Evolutionary conservation across 1,284 basidiomycete species (phyloP).

Genomic region (Naganishia cerealis): DNA sequence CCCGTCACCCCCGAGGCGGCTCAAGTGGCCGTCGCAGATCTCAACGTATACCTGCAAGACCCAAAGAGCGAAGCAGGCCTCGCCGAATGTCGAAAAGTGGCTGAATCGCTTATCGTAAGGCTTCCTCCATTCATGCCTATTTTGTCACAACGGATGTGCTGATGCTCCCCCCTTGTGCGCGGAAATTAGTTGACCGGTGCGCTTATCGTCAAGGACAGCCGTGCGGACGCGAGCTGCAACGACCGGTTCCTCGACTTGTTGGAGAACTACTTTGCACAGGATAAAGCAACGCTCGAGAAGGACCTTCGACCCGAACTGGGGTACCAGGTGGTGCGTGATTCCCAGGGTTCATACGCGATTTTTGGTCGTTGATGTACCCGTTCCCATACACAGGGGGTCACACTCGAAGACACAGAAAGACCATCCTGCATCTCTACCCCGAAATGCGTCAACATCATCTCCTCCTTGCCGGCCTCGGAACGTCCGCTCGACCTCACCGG

Average conservation of each 20-base stretch:
- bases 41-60: conserved; percentile 30
- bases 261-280: conserved; percentile 80
- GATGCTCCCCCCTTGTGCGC: not conserved
- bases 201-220: conserved; percentile 74
- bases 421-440: conserved; percentile 69
- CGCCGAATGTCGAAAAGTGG: conserved; percentile 70
- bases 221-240: conserved; percentile 79
- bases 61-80: conserved; percentile 51
- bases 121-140: conserved; percentile 38
- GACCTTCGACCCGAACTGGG: conserved; percentile 77
- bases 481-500: conserved; percentile 69
- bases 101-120: conserved; percentile 71
- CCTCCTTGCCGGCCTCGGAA: conserved; percentile 66
- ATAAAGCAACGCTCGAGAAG: conserved; percentile 61
- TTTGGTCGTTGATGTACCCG: not conserved
- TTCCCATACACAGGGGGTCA: conserved; percentile 65
- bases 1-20: conserved; percentile 3
- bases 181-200: conserved; percentile 60
- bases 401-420: conserved; percentile 88
- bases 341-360: too few relatives aligned
- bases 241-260: conserved; percentile 73
- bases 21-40: conserved; percentile 29
- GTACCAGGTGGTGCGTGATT: conserved; percentile 53
- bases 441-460: conserved; percentile 50
- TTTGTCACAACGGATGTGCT: not conserved